Percentiles rank a stretch among this genome's conserved stretches.
phyloP scores from a whole-genome alignment of 495 filamentous ascomycete species.

The Cercophora newfieldiana region DNA sequence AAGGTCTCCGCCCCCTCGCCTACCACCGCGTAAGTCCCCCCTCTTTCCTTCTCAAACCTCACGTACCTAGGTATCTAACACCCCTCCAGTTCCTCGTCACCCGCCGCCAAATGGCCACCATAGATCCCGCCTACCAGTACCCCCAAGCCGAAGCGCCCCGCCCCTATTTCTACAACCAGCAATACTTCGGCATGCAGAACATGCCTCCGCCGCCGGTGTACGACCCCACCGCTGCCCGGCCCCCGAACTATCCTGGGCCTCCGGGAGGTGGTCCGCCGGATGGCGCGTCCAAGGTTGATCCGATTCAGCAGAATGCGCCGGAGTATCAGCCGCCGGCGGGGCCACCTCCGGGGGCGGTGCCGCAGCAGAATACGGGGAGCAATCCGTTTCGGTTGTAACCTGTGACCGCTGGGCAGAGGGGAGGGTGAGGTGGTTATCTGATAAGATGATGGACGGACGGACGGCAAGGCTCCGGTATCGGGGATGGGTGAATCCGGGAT shows the following conservation, averaged over 20 bases:
- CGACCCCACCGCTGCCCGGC: constrained; percentile 48
- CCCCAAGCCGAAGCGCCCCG: constrained; percentile 32
- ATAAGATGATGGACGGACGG: no score
- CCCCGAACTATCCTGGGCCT: constrained; percentile 56
- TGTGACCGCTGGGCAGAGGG: background rate
- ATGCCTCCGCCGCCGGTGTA: constrained; percentile 58
- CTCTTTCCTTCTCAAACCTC: background rate
- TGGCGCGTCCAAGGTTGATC: constrained; percentile 58
- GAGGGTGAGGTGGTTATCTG: background rate
- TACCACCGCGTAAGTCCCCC: constrained; percentile 64
- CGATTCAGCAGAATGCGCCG: constrained; percentile 43
- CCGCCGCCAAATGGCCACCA: constrained; percentile 52
- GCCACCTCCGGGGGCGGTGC: constrained; percentile 33
- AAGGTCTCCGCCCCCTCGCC: constrained; percentile 58
- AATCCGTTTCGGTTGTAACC: constrained; percentile 28
- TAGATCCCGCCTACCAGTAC: constrained; percentile 52
- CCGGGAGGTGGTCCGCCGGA: constrained; percentile 48
- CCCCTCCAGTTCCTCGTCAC: constrained; percentile 60
- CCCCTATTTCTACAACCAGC: constrained; percentile 31
- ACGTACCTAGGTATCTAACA: background rate
- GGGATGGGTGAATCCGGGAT: background rate
- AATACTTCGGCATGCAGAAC: constrained; percentile 55
- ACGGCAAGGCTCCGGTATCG: constrained; percentile 1
- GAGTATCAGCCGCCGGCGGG: constrained; percentile 48
- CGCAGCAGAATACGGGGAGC: constrained; percentile 25